phyloP scores from a whole-genome alignment of 768 basidiomycete species.

The Trametes cingulata region DNA sequence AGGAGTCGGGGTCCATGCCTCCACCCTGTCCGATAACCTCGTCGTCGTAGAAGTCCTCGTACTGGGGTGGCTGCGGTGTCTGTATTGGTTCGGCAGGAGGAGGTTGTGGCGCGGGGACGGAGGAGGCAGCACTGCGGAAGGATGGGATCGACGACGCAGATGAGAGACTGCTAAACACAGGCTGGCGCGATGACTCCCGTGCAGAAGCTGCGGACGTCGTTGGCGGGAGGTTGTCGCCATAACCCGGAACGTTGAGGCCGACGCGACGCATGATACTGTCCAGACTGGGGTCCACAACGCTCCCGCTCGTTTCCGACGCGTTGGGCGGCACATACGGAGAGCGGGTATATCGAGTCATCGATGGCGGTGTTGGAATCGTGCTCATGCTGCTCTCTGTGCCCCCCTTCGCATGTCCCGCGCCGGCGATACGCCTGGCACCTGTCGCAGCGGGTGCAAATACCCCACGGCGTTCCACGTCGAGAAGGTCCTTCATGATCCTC shows the following conservation, averaged over 20 bases:
- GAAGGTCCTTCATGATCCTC: conserved; percentile 64
- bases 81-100: conserved; percentile 15
- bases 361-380: conserved; percentile 69
- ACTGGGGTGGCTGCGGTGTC: conserved; percentile 30
- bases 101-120: not conserved
- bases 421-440: not conserved
- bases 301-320: conserved; percentile 39
- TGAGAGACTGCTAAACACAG: conserved; percentile 17
- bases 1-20: conserved; percentile 48
- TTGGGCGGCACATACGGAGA: conserved; percentile 34
- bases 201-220: conserved; percentile 9
- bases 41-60: conserved; percentile 31
- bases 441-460: conserved; percentile 9
- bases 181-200: not conserved
- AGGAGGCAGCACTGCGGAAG: conserved; percentile 12
- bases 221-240: not conserved
- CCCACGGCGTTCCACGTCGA: conserved; percentile 34
- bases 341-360: conserved; percentile 64
- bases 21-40: conserved; percentile 23
- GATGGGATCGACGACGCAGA: conserved; percentile 15
- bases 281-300: conserved; percentile 56
- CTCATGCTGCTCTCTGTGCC: conserved; percentile 61
- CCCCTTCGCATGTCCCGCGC: conserved; percentile 10
- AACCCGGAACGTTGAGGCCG: conserved; percentile 43
- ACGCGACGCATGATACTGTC: conserved; percentile 72